Base-by-base conservation (phyloP, 257 asterid genomes). In the Solanum piurae region DNA sequence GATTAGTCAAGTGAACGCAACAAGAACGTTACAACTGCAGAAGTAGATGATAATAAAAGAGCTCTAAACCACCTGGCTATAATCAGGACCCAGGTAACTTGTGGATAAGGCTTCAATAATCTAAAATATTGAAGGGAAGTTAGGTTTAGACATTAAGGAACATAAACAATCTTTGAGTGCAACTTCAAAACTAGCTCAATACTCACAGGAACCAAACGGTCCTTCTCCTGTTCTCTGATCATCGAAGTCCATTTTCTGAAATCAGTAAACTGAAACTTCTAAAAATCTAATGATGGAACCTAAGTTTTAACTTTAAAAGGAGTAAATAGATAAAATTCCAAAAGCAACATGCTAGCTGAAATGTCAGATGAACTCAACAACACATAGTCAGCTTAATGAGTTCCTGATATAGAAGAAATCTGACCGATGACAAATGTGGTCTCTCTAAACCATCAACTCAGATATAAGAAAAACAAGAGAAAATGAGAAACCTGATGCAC, bases 51-150 rank as follows among this genome's bases (percentile, higher is more conserved):
- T 58, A 40, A 33, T 23, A 44, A 49, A 58, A 66, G 36, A 74
- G 89, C 86, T 88, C 49, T 86, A 38, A 73, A 38, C 52, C 93
- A 97, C 99, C 99, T 97, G 98, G 93, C 94, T 90, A 87, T 96
- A 97, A 91, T 97, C 98, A 29, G 98, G 98, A 88, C 99, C 99
- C 71, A 95, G 89, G 89, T 97, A 97, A 92, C 99, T 96, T 34
- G 96, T 89, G 71, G 99, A 94, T 88, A 97, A 90, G 90, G 97
- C 98, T 91, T 97, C 99, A 90, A 97, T 89, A 73, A 96, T 94
- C 99, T 74, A 74, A 74, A 37, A 74, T 74, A 74, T 37, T 74
- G 31, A 74, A 74, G 55, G 52, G 55, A 23, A 74, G 11, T 74
- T 74, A 74, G 33, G 52, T 37, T 37, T 74, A 21, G 25, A 74